Evolutionary conservation across 768 basidiomycete genomes (phyloP).

Genomic region (Filobasidium wieringae): DNA sequence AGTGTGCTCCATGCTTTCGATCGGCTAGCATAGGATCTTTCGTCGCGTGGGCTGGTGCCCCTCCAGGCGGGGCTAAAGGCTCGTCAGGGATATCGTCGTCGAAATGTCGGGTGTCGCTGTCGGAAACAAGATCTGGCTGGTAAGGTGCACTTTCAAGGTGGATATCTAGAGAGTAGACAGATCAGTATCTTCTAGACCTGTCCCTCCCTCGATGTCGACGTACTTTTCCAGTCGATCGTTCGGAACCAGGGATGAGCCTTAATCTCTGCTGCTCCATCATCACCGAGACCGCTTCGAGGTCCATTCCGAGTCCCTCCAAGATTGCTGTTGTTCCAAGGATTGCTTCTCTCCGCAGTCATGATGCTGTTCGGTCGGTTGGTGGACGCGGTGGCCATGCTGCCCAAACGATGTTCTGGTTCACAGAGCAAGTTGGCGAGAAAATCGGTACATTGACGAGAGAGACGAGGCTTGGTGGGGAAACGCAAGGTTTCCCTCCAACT

Average conservation of each 20-base stretch:
- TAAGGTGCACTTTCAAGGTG: conserved; percentile 77
- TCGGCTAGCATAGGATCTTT: conserved; percentile 80
- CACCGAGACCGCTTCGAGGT: conserved; percentile 15
- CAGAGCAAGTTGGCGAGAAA: conserved; percentile 82
- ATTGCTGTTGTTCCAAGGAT: conserved; percentile 45
- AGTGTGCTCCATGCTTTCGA: conserved; percentile 69
- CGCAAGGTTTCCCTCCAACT: conserved; percentile 84
- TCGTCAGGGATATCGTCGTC: conserved; percentile 87
- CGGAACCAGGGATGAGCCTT: conserved; percentile 86
- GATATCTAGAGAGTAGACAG: conserved; percentile 43
- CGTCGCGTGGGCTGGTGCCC: conserved; percentile 63
- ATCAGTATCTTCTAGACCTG: background rate
- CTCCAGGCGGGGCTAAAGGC: conserved; percentile 81
- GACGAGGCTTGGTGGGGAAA: conserved; percentile 70
- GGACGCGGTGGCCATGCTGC: conserved; percentile 10
- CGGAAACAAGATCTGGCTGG: conserved; percentile 64
- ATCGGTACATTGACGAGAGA: conserved; percentile 75
- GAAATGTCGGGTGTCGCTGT: conserved; percentile 87
- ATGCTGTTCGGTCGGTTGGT: conserved; percentile 57
- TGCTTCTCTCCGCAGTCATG: conserved; percentile 60
- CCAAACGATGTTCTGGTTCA: conserved; percentile 84
- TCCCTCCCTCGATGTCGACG: conserved; percentile 5
- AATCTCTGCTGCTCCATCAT: conserved; percentile 78
- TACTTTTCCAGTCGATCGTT: conserved; percentile 71
- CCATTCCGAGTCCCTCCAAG: background rate